Base-by-base conservation (phyloP, 192 early-diverging fungal species). In the Umbelopsis vinacea region DNA sequence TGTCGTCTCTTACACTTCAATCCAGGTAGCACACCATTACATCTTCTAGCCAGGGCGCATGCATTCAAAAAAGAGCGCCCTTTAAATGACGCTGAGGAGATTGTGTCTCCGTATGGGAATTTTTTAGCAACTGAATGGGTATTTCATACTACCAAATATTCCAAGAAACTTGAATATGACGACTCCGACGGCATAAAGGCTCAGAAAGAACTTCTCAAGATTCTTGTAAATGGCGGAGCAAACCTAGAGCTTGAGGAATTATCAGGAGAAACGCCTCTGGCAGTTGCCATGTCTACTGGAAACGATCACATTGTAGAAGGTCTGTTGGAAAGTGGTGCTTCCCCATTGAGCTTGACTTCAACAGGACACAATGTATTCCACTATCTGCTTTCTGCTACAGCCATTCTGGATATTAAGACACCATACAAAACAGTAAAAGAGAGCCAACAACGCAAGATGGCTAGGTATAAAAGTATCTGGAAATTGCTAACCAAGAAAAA, bases 361-460 rank as follows among this genome's bases (percentile, higher is more conserved):
- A 66, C 46, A 9, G 75, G 69, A 3, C 55, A 76, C 22, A 74
- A 70, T 19, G 66, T 80, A 9, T 80, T 80, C 68, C 79, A 80
- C 68, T 76, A 74, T 24, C 33, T 80, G 26, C 66, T 76, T 3
- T 6, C 52, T 35, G 19, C 55, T 23, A 21, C 67, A 15, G 50
- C 67, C 3, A 17, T 10, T 5, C 40, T 70, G 19, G 75, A 80
- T 15, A 24, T 43, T 17, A 2, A 66, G 12, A 38, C 70, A 1
- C 24, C 52, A 40, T 38, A 72, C 17, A 11, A 50, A 10, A 11
- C n/a, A 17, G 60, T 66, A 46, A 45, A 77, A 15, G 19, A n/a
- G 24, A 53, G 37, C 40, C 40, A 43, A 43, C 40, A 26, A 26
- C 24, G 6, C 68, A 73, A 33, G 22, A 52, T 50, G 15, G 4